Evolutionary conservation across 1,284 basidiomycete species (phyloP).

Genomic region (Boletellus sp.): DNA sequence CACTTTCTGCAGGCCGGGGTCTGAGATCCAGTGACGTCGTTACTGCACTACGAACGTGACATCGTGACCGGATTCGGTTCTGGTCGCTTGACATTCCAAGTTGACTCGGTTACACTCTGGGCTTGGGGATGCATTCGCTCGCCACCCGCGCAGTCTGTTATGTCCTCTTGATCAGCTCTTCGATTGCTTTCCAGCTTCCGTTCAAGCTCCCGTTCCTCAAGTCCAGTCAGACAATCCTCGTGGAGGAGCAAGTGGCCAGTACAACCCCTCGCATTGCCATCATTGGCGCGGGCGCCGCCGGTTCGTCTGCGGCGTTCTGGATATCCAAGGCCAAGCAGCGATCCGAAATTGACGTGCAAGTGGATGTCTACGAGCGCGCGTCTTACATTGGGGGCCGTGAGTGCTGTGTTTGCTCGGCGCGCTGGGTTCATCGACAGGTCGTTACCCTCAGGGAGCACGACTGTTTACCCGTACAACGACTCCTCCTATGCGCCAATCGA

Average conservation of each 20-base stretch:
- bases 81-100: no score
- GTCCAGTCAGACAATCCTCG: conserved; percentile 28
- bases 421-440: conserved; percentile 1
- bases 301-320: conserved; percentile 86
- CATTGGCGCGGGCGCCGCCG: conserved; percentile 85
- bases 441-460: conserved; percentile 58
- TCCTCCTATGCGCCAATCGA: conserved; percentile 61
- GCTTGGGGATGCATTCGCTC: conserved; percentile 18
- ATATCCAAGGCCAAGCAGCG: conserved; percentile 71
- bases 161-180: conserved; percentile 35
- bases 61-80: no score
- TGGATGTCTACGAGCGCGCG: conserved; percentile 81
- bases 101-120: no score
- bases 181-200: conserved; percentile 52
- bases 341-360: conserved; percentile 60
- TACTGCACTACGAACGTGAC: no score
- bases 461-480: conserved; percentile 76
- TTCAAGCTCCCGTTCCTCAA: conserved; percentile 49
- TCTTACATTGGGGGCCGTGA: conserved; percentile 80
- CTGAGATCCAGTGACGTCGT: no score
- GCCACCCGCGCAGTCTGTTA: conserved; percentile 17
- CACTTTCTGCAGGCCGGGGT: no score
- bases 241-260: conserved; percentile 17
- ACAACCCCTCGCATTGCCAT: conserved; percentile 61
- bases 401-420: conserved; percentile 32